Evolutionary conservation across 176 grass and related monocot genomes (phyloP).

Genomic region (Triticum monococcum): DNA sequence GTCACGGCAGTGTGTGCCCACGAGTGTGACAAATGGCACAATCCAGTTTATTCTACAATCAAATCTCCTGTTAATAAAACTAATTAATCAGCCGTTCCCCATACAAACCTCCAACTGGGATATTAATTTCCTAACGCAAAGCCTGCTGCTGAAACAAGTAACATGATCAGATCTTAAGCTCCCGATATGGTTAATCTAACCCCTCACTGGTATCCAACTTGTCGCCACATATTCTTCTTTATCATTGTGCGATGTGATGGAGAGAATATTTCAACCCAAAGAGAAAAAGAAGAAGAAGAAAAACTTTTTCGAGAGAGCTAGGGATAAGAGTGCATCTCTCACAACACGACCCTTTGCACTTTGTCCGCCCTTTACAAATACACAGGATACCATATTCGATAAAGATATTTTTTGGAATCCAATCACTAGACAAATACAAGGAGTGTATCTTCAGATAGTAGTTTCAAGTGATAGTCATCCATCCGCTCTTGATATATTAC

Average conservation of each 20-base stretch:
- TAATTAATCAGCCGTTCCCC: neutral
- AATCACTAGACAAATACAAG: neutral
- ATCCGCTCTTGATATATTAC: neutral
- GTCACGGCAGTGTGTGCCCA: neutral
- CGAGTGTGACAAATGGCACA: constrained; percentile 41
- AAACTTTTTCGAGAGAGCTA: neutral
- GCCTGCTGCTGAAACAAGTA: constrained; percentile 28
- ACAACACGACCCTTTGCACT: constrained; percentile 25
- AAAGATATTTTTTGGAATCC: constrained; percentile 27
- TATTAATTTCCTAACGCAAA: constrained; percentile 25
- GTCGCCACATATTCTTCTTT: constrained; percentile 50
- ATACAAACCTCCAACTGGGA: constrained; percentile 6
- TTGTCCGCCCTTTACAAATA: constrained; percentile 36
- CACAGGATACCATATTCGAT: constrained; percentile 42
- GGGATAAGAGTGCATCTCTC: constrained; percentile 50
- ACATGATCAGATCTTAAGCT: constrained; percentile 1
- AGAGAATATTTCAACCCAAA: constrained; percentile 40
- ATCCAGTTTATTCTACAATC: neutral
- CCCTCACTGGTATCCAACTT: constrained; percentile 12
- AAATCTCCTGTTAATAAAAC: neutral
- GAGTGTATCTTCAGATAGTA: neutral
- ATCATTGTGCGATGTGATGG: constrained; percentile 59
- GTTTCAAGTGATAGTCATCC: neutral
- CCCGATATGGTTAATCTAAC: constrained; percentile 13
- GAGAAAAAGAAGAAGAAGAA: neutral